Percentiles rank a stretch among this genome's conserved stretches.
phyloP scores from a whole-genome alignment of 2,329 filamentous ascomycete species.

The Penicillium capsulatum region DNA sequence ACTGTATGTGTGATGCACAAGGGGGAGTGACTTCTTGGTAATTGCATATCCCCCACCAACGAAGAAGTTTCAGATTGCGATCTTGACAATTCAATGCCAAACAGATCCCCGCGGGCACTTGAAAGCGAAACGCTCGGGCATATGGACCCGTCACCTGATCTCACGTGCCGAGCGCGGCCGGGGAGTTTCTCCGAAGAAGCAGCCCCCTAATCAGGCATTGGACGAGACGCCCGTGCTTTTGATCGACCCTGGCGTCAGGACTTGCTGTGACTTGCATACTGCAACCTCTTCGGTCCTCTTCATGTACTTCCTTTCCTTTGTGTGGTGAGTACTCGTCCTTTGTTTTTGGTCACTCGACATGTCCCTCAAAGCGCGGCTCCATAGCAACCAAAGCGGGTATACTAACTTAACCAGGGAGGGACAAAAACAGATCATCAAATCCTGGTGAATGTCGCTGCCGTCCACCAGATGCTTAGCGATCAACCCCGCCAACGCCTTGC shows the following conservation, averaged over 20 bases:
- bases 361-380: conserved; percentile 8
- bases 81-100: too few relatives aligned
- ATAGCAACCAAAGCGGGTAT: conserved; percentile 19
- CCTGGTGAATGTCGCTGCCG: conserved; percentile 20
- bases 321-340: conserved; percentile 11
- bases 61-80: too few relatives aligned
- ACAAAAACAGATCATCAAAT: conserved; percentile 16
- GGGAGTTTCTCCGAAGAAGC: conserved; percentile 18
- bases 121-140: too few relatives aligned
- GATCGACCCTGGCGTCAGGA: conserved; percentile 25
- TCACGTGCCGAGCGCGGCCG: conserved; percentile 15
- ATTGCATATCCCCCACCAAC: too few relatives aligned
- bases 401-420: conserved; percentile 23
- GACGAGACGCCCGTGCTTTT: conserved; percentile 20
- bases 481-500: conserved; percentile 9
- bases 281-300: conserved; percentile 17
- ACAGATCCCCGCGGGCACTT: too few relatives aligned
- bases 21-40: too few relatives aligned
- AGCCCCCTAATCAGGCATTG: conserved; percentile 22
- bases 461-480: conserved; percentile 16
- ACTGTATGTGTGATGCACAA: too few relatives aligned
- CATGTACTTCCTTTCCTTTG: conserved; percentile 13
- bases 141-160: conserved; percentile 12
- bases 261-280: conserved; percentile 21
- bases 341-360: conserved; percentile 3